Evolutionary conservation across 768 basidiomycete genomes (phyloP).

Genomic region (Trametes sanguinea): DNA sequence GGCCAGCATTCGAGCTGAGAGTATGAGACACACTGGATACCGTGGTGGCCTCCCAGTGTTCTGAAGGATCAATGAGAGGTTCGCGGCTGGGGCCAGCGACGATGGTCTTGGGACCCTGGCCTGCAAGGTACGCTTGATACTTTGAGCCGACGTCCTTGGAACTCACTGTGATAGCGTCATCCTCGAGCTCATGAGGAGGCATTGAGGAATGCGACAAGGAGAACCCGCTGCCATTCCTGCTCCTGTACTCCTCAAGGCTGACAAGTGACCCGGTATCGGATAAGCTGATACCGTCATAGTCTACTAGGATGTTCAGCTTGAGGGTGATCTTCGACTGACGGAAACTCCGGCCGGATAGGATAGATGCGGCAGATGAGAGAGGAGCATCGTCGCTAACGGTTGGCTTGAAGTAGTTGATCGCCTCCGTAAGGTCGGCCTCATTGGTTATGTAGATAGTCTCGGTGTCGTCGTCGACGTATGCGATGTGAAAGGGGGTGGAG

Average conservation of each 20-base stretch:
- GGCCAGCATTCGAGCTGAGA: slow-evolving; percentile 11
- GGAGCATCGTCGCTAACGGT: slow-evolving; percentile 74
- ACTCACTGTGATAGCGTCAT: slow-evolving; percentile 76
- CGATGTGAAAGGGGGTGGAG: slow-evolving; percentile 67
- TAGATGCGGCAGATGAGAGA: slow-evolving; percentile 70
- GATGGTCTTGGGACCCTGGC: slow-evolving; percentile 29
- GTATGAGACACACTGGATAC: slow-evolving; percentile 24
- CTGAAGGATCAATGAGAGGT: slow-evolving; percentile 19
- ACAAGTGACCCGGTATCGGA: slow-evolving; percentile 85
- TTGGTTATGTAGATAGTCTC: slow-evolving; percentile 69
- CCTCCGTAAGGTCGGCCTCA: slow-evolving; percentile 80
- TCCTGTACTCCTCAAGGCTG: slow-evolving; percentile 73
- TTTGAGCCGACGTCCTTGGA: slow-evolving; percentile 56
- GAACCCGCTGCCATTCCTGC: slow-evolving; percentile 55
- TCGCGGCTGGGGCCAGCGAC: slow-evolving; percentile 29
- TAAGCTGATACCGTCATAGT: slow-evolving; percentile 89
- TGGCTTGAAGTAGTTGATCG: slow-evolving; percentile 78
- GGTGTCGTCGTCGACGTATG: slow-evolving; percentile 88
- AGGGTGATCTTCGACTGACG: slow-evolving; percentile 73
- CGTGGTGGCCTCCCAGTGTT: slow-evolving; percentile 28
- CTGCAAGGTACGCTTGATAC: slow-evolving; percentile 24
- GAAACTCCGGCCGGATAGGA: slow-evolving; percentile 65
- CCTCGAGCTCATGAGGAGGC: slow-evolving; percentile 51
- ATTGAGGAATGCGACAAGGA: slow-evolving; percentile 51
- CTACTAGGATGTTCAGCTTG: slow-evolving; percentile 73